These are phyloP conservation scores for Aspergillus bridgeri DNA, from an alignment of 495 filamentous ascomycete genomes.

Conservation along the genomic window DNA sequence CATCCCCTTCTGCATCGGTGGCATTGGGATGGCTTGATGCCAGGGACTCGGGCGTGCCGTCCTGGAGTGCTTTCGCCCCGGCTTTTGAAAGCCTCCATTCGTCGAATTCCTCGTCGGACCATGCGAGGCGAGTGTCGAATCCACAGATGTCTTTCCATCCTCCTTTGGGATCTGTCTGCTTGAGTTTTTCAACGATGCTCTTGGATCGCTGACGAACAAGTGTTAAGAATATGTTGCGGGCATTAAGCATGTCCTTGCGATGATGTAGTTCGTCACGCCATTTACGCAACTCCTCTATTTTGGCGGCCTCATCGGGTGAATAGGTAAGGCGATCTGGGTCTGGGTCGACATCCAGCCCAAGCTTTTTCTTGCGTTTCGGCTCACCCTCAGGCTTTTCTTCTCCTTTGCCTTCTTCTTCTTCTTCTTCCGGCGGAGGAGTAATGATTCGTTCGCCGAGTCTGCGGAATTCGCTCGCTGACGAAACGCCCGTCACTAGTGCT, in stretches of 20 bases:
- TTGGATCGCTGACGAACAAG: constrained; percentile 46
- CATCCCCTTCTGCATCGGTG: constrained; percentile 37
- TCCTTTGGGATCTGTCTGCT: constrained; percentile 48
- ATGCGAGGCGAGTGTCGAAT: constrained; percentile 57
- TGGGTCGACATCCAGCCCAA: constrained; percentile 41
- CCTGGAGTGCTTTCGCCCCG: constrained; percentile 39
- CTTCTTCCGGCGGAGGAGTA: constrained; percentile 33
- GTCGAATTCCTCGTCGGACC: constrained; percentile 61
- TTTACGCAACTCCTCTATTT: constrained; percentile 41
- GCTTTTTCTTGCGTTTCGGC: constrained; percentile 73
- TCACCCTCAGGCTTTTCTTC: constrained; percentile 19
- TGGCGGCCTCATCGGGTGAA: constrained; percentile 38
- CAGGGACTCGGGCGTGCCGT: constrained; percentile 38
- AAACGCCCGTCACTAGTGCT: constrained; percentile 45
- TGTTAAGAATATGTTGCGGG: constrained; percentile 40
- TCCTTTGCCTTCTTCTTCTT: constrained; percentile 10
- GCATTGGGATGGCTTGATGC: constrained; percentile 28
- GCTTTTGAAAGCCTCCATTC: constrained; percentile 45
- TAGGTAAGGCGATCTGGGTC: constrained; percentile 32
- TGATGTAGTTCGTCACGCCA: constrained; percentile 35
- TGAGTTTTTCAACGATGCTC: constrained; percentile 41
- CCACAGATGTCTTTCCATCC: constrained; percentile 64
- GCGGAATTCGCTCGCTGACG: constrained; percentile 52
- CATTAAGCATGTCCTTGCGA: constrained; percentile 42
- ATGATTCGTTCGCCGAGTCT: constrained; percentile 53